phyloP scores from a whole-genome alignment of 2,329 filamentous ascomycete species.

The Arthrobotrys conoides region DNA sequence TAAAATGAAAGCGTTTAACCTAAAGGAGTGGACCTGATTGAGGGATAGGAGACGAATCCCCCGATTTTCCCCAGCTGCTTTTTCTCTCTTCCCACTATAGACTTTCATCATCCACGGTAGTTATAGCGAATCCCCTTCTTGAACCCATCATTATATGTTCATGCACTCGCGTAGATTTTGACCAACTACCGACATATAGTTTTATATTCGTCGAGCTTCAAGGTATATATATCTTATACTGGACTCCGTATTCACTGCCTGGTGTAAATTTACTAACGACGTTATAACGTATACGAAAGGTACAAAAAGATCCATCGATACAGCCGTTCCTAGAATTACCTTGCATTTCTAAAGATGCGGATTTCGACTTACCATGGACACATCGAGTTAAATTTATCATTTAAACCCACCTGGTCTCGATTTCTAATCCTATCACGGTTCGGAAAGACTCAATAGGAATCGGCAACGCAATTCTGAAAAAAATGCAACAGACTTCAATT shows the following conservation, averaged over 20 bases:
- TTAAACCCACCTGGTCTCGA: not conserved
- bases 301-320: not conserved
- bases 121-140: constrained; percentile 2
- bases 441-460: not conserved
- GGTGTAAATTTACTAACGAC: not conserved
- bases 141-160: not conserved
- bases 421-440: not conserved
- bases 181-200: not conserved
- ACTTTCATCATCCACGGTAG: not conserved
- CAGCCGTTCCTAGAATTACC: not conserved
- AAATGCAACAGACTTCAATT: constrained; percentile 21
- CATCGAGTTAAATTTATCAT: not conserved
- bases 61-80: not conserved
- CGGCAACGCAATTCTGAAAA: not conserved
- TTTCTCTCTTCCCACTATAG: not conserved
- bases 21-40: no score
- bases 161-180: not conserved
- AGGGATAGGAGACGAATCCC: constrained; percentile 5
- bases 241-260: not conserved
- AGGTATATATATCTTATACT: not conserved
- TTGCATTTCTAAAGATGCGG: not conserved
- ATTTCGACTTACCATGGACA: not conserved
- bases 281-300: no score
- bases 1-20: not conserved
- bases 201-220: not conserved